A percentile compares a stretch with the other conserved stretches of the same genome.
phyloP scores from a whole-genome alignment of 2,329 filamentous ascomycete genomes.

The Xylariomycetidae sp. region DNA sequence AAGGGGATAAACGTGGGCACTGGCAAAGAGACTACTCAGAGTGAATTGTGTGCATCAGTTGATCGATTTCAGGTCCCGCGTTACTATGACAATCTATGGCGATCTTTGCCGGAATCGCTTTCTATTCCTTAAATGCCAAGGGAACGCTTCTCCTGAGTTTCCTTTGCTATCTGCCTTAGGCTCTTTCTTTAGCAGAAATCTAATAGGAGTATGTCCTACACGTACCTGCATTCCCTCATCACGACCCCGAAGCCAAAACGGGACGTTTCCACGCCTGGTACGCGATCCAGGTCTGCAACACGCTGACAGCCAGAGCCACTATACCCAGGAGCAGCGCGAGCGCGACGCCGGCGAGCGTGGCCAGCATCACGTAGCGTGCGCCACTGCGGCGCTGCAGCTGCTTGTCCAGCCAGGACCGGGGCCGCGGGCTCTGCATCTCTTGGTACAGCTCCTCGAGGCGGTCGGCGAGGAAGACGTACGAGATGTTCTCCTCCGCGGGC shows the following conservation, averaged over 20 bases:
- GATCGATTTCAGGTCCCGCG: too few relatives aligned
- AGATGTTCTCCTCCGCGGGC: constrained; percentile 14
- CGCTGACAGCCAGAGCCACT: constrained; percentile 18
- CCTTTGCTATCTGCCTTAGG: too few relatives aligned
- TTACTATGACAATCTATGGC: too few relatives aligned
- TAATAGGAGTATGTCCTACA: constrained; percentile 10
- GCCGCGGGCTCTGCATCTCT: constrained; percentile 20
- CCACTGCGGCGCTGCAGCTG: constrained; percentile 23
- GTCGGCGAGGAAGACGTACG: constrained; percentile 22
- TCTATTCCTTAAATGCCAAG: too few relatives aligned
- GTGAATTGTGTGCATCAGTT: too few relatives aligned
- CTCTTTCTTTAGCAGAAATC: constrained; percentile 5
- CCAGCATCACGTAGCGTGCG: constrained; percentile 26
- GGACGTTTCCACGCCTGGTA: constrained; percentile 30
- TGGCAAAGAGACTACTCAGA: too few relatives aligned
- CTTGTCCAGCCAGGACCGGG: constrained; percentile 18
- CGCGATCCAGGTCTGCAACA: constrained; percentile 26
- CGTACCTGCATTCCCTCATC: too few relatives aligned
- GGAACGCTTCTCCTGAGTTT: too few relatives aligned
- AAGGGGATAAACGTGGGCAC: too few relatives aligned
- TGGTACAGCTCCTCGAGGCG: constrained; percentile 21
- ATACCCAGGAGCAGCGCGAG: constrained; percentile 24
- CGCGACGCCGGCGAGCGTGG: constrained; percentile 24
- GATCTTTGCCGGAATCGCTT: too few relatives aligned
- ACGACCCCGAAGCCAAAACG: too few relatives aligned